Base-by-base conservation (phyloP, 1,284 basidiomycete species). In the Trametes hirsuta region DNA sequence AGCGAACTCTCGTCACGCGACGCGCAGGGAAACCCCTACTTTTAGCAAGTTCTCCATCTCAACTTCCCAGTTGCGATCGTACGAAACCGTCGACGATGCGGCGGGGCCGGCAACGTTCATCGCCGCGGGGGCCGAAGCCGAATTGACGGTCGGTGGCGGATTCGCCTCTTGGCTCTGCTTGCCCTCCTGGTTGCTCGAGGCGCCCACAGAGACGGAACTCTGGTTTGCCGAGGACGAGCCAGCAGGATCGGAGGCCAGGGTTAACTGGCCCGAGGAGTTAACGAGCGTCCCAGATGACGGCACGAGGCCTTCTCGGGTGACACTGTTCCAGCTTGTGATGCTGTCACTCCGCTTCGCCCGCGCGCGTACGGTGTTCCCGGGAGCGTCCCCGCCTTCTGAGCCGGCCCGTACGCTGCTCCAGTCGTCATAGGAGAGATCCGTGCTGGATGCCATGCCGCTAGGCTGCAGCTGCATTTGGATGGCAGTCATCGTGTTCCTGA, bases 21-120 rank as follows among this genome's bases (percentile, higher is more conserved):
- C 34, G 24, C 14, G 14, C 6, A 22, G n/a, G 15, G 21, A 12
- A 48, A 41, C 49, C 68, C 77, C 45, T 58, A 93, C 93, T 84
- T 94, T 95, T 64, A 98, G 82, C 61, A 94, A 72, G 61, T 67
- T 84, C 73, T 97, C 95, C 79, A 97, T 87, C 55, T 96, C 94
- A 8, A 69, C 74, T 69, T 97, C 94, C 92, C 94, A 97, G 55
- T 74, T 82, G 30, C 86, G 83, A 52, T 85, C 85, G 67, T 84
- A 87, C 14, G 80, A 72, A 24, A 80, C 70, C n/a, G 77, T 76
- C 9, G 71, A 59, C 12, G 72, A 68, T 41, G 69, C 68, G 6
- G 68, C 44, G 69, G 69, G 14, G 10, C 45, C 49, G 39, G 68
- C 67, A 24, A 69, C 71, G 60, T 74, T 70, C 51, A 57, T 51